Percentiles rank a stretch among this genome's conserved stretches.
phyloP scores from a whole-genome alignment of 2,329 filamentous ascomycete species.

The Monosporascus ibericus region DNA sequence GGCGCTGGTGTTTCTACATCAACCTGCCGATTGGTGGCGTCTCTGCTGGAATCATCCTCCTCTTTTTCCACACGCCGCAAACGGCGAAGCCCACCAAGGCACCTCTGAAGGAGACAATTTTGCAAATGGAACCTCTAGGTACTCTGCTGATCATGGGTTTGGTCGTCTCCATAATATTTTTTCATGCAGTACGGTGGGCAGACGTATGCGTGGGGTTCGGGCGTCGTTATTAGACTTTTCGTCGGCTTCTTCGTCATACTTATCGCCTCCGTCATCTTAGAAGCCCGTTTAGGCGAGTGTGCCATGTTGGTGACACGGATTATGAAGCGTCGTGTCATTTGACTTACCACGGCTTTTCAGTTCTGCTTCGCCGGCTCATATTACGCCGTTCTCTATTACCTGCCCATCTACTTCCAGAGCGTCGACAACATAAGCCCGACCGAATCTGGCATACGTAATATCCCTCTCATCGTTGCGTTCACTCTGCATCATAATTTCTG shows the following conservation, averaged over 20 bases:
- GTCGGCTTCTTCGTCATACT: too few relatives aligned
- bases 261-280: too few relatives aligned
- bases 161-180: slow-evolving; percentile 14
- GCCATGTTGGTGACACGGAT: too few relatives aligned
- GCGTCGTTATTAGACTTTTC: too few relatives aligned
- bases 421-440: slow-evolving; percentile 26
- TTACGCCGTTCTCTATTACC: slow-evolving; percentile 21
- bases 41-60: slow-evolving; percentile 18
- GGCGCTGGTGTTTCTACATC: slow-evolving; percentile 19
- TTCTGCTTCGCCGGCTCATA: too few relatives aligned
- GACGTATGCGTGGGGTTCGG: too few relatives aligned
- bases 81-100: too few relatives aligned
- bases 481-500: slow-evolving; percentile 24
- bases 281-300: too few relatives aligned
- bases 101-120: slow-evolving; percentile 5
- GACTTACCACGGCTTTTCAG: too few relatives aligned
- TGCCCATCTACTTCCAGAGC: slow-evolving; percentile 36
- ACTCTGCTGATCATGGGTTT: slow-evolving; percentile 27
- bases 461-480: slow-evolving; percentile 23
- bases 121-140: slow-evolving; percentile 19
- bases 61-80: slow-evolving; percentile 12
- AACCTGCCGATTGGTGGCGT: slow-evolving; percentile 19
- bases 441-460: slow-evolving; percentile 26
- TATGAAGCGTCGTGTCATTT: too few relatives aligned
- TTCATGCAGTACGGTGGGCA: too few relatives aligned